Conservation (phyloP, 345 rosid species). For the Heritiera littoralis region DNA sequence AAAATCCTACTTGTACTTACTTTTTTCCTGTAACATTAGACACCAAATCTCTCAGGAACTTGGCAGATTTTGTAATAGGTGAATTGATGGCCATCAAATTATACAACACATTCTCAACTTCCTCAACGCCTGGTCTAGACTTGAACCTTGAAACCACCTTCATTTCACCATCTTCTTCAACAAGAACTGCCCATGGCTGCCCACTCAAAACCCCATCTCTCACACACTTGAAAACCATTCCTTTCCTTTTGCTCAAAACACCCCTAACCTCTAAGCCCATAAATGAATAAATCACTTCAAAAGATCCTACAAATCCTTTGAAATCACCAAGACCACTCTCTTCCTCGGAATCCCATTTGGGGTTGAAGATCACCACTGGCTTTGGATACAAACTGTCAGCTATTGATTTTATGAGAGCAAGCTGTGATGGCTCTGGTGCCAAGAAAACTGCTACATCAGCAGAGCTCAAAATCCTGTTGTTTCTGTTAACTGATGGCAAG, state of each 20-base stretch:
- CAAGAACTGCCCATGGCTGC: conserved; percentile 71
- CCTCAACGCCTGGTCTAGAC: conserved; percentile 62
- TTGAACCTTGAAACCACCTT: conserved; percentile 73
- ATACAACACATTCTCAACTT: conserved; percentile 76
- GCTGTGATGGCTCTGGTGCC: conserved; percentile 60
- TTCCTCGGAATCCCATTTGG: conserved; percentile 71
- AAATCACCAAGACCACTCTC: conserved; percentile 57
- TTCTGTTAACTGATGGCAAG: conserved; percentile 35
- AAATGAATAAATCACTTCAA: conserved; percentile 81
- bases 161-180: conserved; percentile 63
- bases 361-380: conserved; percentile 78
- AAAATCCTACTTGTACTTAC: conserved; percentile 25
- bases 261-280: conserved; percentile 76
- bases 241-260: conserved; percentile 64
- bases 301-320: conserved; percentile 51
- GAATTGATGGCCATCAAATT: conserved; percentile 88
- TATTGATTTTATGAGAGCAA: conserved; percentile 37
- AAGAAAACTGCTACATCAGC: conserved; percentile 67
- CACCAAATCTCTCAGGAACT: conserved; percentile 65
- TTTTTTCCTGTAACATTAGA: conserved; percentile 73
- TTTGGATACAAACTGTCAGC: conserved; percentile 50
- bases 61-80: conserved; percentile 80
- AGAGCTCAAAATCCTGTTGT: conserved; percentile 36
- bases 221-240: conserved; percentile 70
- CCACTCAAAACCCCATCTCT: conserved; percentile 83